Percentiles rank a stretch among this genome's conserved stretches.
Evolutionary conservation across 768 basidiomycete species (phyloP).

Genomic region (Ramaria rubella): DNA sequence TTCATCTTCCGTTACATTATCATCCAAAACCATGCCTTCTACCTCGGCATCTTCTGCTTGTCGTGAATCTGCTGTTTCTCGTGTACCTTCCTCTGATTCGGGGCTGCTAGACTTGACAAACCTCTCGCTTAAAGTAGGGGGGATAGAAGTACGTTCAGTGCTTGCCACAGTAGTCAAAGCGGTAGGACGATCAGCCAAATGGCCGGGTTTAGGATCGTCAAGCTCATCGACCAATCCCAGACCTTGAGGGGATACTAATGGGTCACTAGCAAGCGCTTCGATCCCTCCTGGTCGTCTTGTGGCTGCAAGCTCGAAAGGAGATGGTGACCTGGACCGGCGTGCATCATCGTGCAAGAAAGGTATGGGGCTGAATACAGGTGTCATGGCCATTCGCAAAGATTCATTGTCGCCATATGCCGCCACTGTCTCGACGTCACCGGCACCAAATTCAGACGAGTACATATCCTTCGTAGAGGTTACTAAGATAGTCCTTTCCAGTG

Average conservation of each 20-base stretch:
- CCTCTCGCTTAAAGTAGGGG: slow-evolving; percentile 12
- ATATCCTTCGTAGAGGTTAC: slow-evolving; percentile 76
- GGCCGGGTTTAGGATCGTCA: slow-evolving; percentile 78
- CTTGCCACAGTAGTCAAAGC: slow-evolving; percentile 39
- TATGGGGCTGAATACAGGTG: slow-evolving; percentile 83
- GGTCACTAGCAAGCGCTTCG: neutral
- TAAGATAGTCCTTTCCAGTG: slow-evolving; percentile 72
- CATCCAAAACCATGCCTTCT: slow-evolving; percentile 19
- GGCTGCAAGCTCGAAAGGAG: slow-evolving; percentile 51
- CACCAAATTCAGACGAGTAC: slow-evolving; percentile 45
- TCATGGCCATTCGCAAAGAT: slow-evolving; percentile 41
- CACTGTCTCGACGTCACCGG: slow-evolving; percentile 29
- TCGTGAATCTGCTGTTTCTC: neutral
- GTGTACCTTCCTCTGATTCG: slow-evolving; percentile 1
- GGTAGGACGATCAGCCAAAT: slow-evolving; percentile 75
- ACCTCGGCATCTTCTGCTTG: slow-evolving; percentile 15
- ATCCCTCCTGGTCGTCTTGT: slow-evolving; percentile 24
- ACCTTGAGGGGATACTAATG: slow-evolving; percentile 24
- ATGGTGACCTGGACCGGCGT: slow-evolving; percentile 71
- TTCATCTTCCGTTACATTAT: slow-evolving; percentile 10
- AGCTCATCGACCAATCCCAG: slow-evolving; percentile 76
- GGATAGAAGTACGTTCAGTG: neutral
- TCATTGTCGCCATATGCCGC: slow-evolving; percentile 43
- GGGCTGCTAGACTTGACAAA: slow-evolving; percentile 14
- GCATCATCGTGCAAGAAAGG: slow-evolving; percentile 82